These are phyloP conservation scores for Penstemon davidsonii DNA, from an alignment of 257 asterid species.

Conservation along the genomic window DNA sequence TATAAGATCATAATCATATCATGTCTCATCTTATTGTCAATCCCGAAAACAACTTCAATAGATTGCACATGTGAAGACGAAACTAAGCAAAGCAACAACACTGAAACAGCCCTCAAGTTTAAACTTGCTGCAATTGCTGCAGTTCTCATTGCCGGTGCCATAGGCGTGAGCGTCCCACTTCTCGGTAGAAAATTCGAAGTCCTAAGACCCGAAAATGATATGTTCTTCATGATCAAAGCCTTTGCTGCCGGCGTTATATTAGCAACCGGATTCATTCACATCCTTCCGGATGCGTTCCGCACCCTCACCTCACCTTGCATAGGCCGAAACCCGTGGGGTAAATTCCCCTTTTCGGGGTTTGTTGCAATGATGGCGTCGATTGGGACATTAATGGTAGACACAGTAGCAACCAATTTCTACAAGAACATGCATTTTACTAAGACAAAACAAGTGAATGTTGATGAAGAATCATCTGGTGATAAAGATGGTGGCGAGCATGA, in stretches of 20 bases:
- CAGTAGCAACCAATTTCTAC: slow-evolving; percentile 41
- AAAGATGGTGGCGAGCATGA: slow-evolving; percentile 21
- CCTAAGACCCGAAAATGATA: slow-evolving; percentile 44
- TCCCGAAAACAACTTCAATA: slow-evolving; percentile 5
- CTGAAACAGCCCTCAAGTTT: slow-evolving; percentile 43
- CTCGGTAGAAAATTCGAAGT: slow-evolving; percentile 35
- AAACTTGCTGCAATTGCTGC: slow-evolving; percentile 39
- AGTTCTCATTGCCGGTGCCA: slow-evolving; percentile 38
- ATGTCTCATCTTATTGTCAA: slow-evolving; percentile 1
- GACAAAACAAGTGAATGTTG: slow-evolving; percentile 26
- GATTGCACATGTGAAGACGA: slow-evolving; percentile 27
- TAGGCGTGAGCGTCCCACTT: slow-evolving; percentile 49
- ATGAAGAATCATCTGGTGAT: slow-evolving; percentile 23
- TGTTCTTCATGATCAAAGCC: slow-evolving; percentile 55
- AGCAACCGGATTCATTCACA: slow-evolving; percentile 50
- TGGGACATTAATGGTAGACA: slow-evolving; percentile 45
- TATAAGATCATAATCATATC: slow-evolving; percentile 19
- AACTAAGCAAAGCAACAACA: slow-evolving; percentile 21
- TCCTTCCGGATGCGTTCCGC: slow-evolving; percentile 51
- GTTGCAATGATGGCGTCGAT: slow-evolving; percentile 45
- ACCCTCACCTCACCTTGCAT: slow-evolving; percentile 45
- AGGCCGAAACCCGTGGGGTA: slow-evolving; percentile 37
- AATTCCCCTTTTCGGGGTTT: slow-evolving; percentile 51
- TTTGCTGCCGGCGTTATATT: slow-evolving; percentile 54
- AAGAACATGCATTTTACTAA: slow-evolving; percentile 28